Evolutionary conservation across 352 stramenopile genomes (phyloP), one percentile per base, ranked within the genome.

Genomic region (Saprolegnia diclina): DNA sequence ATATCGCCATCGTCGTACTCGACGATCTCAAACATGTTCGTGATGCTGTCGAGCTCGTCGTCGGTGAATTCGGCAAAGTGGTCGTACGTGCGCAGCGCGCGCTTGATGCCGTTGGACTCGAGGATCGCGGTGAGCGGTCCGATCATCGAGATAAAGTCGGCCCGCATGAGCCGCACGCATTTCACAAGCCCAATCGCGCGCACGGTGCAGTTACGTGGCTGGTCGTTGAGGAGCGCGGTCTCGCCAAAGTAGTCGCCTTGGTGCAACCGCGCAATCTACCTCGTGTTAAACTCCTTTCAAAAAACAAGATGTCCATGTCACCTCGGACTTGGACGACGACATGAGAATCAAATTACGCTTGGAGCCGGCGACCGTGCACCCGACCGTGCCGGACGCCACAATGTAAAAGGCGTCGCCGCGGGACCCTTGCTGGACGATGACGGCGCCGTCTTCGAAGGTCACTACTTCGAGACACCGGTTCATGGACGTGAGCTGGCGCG

Each of bases 241-340:
- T 97, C 90, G n/a, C 91, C 90, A 71, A 97, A 97, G 73, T 95
- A 97, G 45, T 91, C 87, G 18, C 89, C 87, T 0, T 79, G 77
- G 4, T 74, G 74, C 26, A 89, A 85, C 54, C 75, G 76, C 16
- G 83, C 81, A 46, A 91, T 77, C 72, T 91, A 65, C 46, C 18
- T 22, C 19, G 7, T 55, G 5, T 21, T 55, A 16, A 5, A 65
- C 37, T 45, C 14, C 7, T 16, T 16, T 7, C 38, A 54, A 7
- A 29, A 38, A 37, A 38, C 19, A 19, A 4, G 32, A n/a, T 21
- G 57, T 65, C 14, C 19, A 5, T 37, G 35, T 52, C 19, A 65
- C 21, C 7, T 55, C 32, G 38, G 38, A 7, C 14, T 45, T 45
- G 7, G 38, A 45, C 38, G 38, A 45, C 38, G 38, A 45, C 38